phyloP scores from a whole-genome alignment of 169 alveolate genomes.

The Cardiosporidium cionae region DNA sequence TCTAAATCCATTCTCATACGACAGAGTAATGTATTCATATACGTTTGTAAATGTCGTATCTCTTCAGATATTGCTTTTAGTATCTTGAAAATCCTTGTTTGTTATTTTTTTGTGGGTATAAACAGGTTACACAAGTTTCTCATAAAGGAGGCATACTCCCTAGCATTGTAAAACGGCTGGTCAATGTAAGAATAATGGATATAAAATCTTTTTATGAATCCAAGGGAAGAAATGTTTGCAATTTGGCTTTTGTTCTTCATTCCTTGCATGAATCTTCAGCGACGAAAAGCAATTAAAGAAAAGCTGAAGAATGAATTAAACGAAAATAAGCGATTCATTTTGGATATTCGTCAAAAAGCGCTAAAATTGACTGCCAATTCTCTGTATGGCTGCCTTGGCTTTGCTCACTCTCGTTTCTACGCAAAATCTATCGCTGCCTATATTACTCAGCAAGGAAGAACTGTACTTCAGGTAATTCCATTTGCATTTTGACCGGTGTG shows the following conservation, averaged over 20 bases:
- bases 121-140: no score
- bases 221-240: no score
- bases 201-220: no score
- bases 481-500: slow-evolving; percentile 32
- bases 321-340: slow-evolving; percentile 61
- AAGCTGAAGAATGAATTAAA: slow-evolving; percentile 51
- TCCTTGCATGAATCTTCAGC: slow-evolving; percentile 60
- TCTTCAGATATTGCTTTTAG: no score
- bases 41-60: no score
- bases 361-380: slow-evolving; percentile 95
- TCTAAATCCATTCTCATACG: no score
- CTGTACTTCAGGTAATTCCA: slow-evolving; percentile 53
- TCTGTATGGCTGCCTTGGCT: slow-evolving; percentile 98
- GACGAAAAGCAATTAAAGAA: slow-evolving; percentile 74
- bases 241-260: slow-evolving; percentile 54
- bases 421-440: slow-evolving; percentile 95
- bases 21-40: no score
- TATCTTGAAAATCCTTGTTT: no score
- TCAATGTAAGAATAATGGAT: no score
- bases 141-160: no score
- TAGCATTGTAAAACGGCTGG: no score
- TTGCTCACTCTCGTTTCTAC: slow-evolving; percentile 89
- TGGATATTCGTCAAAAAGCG: slow-evolving; percentile 89
- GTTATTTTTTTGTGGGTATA: no score
- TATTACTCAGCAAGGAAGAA: slow-evolving; percentile 89